These are phyloP conservation scores for Acer saccharum DNA, from an alignment of 345 rosid species.

Conservation along the genomic window DNA sequence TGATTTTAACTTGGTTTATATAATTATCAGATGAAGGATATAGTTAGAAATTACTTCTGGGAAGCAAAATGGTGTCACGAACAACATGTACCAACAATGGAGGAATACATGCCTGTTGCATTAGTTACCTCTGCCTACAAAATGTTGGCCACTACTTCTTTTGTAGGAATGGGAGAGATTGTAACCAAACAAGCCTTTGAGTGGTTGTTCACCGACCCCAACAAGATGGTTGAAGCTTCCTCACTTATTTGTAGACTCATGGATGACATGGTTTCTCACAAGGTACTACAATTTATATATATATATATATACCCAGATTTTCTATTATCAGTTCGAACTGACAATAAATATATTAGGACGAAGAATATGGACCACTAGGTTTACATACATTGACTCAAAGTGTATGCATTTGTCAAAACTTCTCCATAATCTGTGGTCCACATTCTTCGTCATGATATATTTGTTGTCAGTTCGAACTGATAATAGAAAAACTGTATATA, in stretches of 20 bases:
- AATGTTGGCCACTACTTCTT: constrained; percentile 17
- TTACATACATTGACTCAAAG: too few relatives aligned
- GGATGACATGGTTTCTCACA: constrained; percentile 28
- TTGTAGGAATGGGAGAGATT: constrained; percentile 31
- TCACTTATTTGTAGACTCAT: constrained; percentile 27
- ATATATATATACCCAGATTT: too few relatives aligned
- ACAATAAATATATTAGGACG: too few relatives aligned
- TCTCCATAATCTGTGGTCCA: too few relatives aligned
- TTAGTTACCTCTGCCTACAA: constrained; percentile 9
- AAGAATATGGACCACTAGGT: too few relatives aligned
- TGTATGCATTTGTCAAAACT: too few relatives aligned
- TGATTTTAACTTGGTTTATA: too few relatives aligned
- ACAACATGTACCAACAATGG: constrained; percentile 24
- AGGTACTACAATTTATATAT: not conserved
- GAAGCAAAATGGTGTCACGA: constrained; percentile 38
- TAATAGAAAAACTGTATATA: too few relatives aligned
- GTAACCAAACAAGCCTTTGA: constrained; percentile 24
- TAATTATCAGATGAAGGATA: constrained; percentile 27
- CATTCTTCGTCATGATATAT: fast-evolving
- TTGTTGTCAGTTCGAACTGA: too few relatives aligned
- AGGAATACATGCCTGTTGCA: constrained; percentile 35
- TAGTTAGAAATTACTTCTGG: constrained; percentile 18
- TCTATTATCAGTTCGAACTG: too few relatives aligned
- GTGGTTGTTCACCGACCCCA: constrained; percentile 22
- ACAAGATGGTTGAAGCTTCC: constrained; percentile 21